Percentiles rank a stretch among this genome's conserved stretches.
These are phyloP conservation scores for Cyanidium caldarium DNA, from an alignment of 23 red algal genomes.

Conservation along the genomic window DNA sequence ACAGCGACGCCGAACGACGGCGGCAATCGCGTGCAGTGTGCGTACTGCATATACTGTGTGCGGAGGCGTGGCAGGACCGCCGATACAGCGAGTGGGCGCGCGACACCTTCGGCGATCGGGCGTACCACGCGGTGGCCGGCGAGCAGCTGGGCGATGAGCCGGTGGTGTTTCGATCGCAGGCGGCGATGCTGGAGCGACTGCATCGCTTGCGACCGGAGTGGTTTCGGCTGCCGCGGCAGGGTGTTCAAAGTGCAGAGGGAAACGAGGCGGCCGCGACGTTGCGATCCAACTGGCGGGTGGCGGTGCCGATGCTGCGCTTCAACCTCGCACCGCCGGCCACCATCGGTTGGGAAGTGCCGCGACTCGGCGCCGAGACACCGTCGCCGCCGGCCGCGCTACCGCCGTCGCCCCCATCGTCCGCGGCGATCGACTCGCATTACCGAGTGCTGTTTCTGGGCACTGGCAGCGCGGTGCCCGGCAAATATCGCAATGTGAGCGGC, in stretches of 20 bases:
- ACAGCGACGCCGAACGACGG: neutral
- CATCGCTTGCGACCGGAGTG: neutral
- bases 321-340: constrained; percentile 8
- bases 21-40: neutral
- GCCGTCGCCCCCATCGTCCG: neutral
- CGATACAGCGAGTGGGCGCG: neutral
- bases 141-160: neutral
- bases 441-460: constrained; percentile 71
- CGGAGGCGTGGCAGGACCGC: neutral
- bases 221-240: neutral
- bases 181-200: neutral
- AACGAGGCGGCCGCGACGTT: neutral
- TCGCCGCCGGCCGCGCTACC: constrained; percentile 4
- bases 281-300: neutral
- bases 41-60: neutral
- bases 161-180: neutral
- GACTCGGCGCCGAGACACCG: constrained; percentile 8
- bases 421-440: neutral
- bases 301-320: constrained; percentile 14
- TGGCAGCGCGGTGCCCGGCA: constrained; percentile 58
- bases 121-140: neutral
- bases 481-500: constrained; percentile 68
- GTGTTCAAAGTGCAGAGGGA: too few species aligned
- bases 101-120: neutral
- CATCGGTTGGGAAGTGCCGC: constrained; percentile 6